Percentiles rank a stretch among this genome's conserved stretches.
Evolutionary conservation across 2,329 filamentous ascomycete species (phyloP).

Genomic region (Colletotrichum zoysiae): DNA sequence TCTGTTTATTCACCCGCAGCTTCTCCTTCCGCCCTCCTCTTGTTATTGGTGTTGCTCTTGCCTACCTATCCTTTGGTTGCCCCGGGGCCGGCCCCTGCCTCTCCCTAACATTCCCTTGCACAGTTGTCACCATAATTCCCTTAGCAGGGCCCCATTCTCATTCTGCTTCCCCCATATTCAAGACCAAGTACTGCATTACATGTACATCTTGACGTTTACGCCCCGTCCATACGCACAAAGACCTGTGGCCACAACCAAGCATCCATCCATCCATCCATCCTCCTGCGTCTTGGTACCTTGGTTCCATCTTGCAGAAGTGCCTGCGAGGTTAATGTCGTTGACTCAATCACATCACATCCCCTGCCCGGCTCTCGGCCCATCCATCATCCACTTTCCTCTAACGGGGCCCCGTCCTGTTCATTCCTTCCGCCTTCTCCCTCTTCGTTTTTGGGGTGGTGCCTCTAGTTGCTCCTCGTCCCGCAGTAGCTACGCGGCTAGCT

Average conservation of each 20-base stretch:
- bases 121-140: conserved; percentile 14
- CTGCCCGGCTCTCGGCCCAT: conserved; percentile 25
- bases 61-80: not conserved
- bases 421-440: conserved; percentile 17
- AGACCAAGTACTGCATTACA: not conserved
- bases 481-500: conserved; percentile 35
- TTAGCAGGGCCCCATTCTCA: conserved; percentile 16
- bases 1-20: conserved; percentile 2
- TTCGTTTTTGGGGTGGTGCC: conserved; percentile 19
- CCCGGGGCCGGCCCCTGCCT: conserved; percentile 3
- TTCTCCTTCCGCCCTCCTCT: not conserved
- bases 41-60: not conserved
- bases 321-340: conserved; percentile 38
- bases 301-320: conserved; percentile 33
- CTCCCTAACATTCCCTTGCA: conserved; percentile 4
- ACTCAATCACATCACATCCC: conserved; percentile 33
- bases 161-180: conserved; percentile 4
- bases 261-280: conserved; percentile 28
- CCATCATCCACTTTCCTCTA: conserved; percentile 27
- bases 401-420: conserved; percentile 20
- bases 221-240: conserved; percentile 6
- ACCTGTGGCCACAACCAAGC: conserved; percentile 26
- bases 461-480: conserved; percentile 30
- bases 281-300: conserved; percentile 28
- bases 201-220: conserved; percentile 1